Base-by-base conservation (phyloP, 2,329 filamentous ascomycete species). In the Cladophialophora bantiana region DNA sequence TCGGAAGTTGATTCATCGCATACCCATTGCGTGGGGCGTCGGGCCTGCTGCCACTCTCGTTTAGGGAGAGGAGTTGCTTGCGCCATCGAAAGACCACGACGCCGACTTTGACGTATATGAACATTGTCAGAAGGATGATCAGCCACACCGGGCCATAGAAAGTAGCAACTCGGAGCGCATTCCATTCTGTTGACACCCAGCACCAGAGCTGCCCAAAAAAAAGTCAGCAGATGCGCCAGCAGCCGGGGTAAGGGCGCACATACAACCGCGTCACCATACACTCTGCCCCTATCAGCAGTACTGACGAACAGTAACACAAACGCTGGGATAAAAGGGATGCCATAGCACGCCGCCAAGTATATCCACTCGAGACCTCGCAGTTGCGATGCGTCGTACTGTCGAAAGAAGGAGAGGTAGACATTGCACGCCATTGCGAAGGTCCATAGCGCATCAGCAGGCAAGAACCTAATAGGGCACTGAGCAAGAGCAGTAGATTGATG, bases 371-470 rank as follows among this genome's bases (percentile, higher is more conserved):
- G 84, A 53, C 78, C 82, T 10, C 87, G 87, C 13, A 95, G 80
- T 60, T 85, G 84, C 3, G 83, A 78, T 1, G 88, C 86, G 66
- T 90, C 87, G 72, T 89, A 94, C 69, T 90, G 90, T 73, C 83
- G 84, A 77, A 93, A 93, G 74, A 95, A 93, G 0, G 91, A 93
- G 13, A 94, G 79, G 76, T 92, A 92, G 59, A 95, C 92, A 75
- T 95, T 96, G 71, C 89, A 84, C 1, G 92, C 91, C 92, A 96
- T 95, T 62, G 90, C 88, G 66, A 94, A 83, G 0, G 90, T 91
- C 91, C 89, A 94, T 54, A 90, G 83, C 0, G 89, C 88, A 79
- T 93, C 90, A 4, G 90, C 90, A 1, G 89, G 88, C 84, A 92
- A 88, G 75, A 93, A 93, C 89, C 90, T 93, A 59, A 42, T 32